Conservation (phyloP, 495 filamentous ascomycete species). For the Thozetella sp. region DNA sequence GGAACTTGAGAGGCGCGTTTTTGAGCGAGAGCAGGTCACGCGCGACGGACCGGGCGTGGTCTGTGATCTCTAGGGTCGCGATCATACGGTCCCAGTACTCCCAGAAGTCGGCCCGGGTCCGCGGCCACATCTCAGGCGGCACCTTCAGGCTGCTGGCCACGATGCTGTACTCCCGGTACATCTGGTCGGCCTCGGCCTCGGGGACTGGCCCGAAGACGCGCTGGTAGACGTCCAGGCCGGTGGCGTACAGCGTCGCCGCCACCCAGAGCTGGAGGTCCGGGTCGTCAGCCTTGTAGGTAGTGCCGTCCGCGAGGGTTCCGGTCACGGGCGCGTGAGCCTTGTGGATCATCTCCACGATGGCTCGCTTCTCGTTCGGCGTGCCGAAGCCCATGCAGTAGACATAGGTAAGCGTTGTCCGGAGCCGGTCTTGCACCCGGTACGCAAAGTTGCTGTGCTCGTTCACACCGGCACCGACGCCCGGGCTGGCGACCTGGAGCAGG, state of each 20-base stretch:
- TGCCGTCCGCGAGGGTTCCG: slow-evolving; percentile 14
- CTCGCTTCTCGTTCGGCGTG: slow-evolving; percentile 29
- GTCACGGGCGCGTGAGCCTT: slow-evolving; percentile 31
- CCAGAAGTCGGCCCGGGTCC: slow-evolving; percentile 28
- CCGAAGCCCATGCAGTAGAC: slow-evolving; percentile 45
- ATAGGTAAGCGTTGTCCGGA: slow-evolving; percentile 44
- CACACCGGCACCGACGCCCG: slow-evolving; percentile 29
- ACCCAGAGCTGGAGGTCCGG: slow-evolving; percentile 42
- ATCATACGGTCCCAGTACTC: slow-evolving; percentile 40
- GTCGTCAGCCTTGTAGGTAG: slow-evolving; percentile 31
- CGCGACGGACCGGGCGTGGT: slow-evolving; percentile 33
- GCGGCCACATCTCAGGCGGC: slow-evolving; percentile 35
- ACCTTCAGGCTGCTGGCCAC: slow-evolving; percentile 37
- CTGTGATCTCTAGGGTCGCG: slow-evolving; percentile 24
- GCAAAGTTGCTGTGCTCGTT: slow-evolving; percentile 40
- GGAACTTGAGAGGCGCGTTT: slow-evolving; percentile 23
- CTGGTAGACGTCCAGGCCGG: slow-evolving; percentile 34
- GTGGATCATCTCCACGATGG: slow-evolving; percentile 36
- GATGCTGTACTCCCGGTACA: slow-evolving; percentile 40
- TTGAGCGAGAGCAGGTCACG: slow-evolving; percentile 26
- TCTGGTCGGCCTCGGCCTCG: slow-evolving; percentile 13
- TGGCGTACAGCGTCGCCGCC: slow-evolving; percentile 39
- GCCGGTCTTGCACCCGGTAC: slow-evolving; percentile 37
- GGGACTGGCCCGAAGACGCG: slow-evolving; percentile 30
- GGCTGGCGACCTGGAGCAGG: slow-evolving; percentile 40